Evolutionary conservation across 2,329 filamentous ascomycete genomes (phyloP).

Genomic region (Eutypa lata): DNA sequence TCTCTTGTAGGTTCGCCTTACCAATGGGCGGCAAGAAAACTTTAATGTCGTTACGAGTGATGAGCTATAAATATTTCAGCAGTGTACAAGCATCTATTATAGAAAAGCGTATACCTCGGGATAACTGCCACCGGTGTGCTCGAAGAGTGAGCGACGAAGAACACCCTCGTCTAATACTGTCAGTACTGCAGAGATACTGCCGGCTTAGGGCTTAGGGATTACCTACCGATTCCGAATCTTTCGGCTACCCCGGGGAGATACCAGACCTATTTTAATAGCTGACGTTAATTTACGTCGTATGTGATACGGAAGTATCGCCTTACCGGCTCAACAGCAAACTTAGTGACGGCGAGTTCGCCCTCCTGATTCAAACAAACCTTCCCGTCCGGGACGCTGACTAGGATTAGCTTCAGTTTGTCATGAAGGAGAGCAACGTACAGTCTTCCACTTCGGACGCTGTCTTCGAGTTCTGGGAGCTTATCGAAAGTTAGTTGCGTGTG

Average conservation of each 20-base stretch:
- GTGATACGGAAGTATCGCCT: constrained; percentile 34
- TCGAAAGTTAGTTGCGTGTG: constrained; percentile 7
- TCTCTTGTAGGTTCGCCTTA: constrained; percentile 27
- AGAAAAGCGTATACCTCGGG: constrained; percentile 60
- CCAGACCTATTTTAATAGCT: constrained; percentile 53
- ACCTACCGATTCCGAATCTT: constrained; percentile 79
- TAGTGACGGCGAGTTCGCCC: constrained; percentile 90
- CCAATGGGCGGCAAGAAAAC: constrained; percentile 92
- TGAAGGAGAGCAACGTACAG: constrained; percentile 44
- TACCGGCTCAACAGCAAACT: constrained; percentile 93
- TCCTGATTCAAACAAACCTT: constrained; percentile 84
- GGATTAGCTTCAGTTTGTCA: constrained; percentile 6
- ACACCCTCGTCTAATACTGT: constrained; percentile 69
- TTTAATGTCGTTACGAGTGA: constrained; percentile 92
- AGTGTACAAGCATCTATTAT: constrained; percentile 9
- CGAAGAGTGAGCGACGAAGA: constrained; percentile 82
- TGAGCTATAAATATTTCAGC: constrained; percentile 53
- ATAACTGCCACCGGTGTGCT: constrained; percentile 93
- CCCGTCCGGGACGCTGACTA: constrained; percentile 63
- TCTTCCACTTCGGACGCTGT: constrained; percentile 77
- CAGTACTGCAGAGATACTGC: constrained; percentile 14
- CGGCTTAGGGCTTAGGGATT: neutral
- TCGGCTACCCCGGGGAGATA: constrained; percentile 85
- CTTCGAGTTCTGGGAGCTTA: constrained; percentile 82
- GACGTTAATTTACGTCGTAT: neutral